A percentile compares a stretch with the other conserved stretches of the same genome.
Evolutionary conservation across 2,329 filamentous ascomycete genomes (phyloP).

Genomic region (Teratosphaeria pseudoeucalypti): DNA sequence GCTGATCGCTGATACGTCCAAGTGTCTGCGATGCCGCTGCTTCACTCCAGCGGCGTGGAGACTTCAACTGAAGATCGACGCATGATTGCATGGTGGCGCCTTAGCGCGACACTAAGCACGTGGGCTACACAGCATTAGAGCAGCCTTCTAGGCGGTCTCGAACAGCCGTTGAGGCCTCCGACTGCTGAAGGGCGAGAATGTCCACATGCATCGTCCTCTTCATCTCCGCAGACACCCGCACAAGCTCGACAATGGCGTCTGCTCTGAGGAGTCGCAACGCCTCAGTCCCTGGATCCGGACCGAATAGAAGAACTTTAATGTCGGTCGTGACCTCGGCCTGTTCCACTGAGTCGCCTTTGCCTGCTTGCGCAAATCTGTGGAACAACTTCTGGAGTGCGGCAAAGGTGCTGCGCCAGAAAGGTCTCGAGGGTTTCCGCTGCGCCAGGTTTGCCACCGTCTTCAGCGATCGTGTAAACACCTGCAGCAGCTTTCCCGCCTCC

Average conservation of each 20-base stretch:
- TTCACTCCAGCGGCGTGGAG: background rate
- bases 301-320: slow-evolving; percentile 17
- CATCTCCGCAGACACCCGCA: slow-evolving; percentile 8
- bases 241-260: slow-evolving; percentile 17
- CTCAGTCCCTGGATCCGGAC: slow-evolving; percentile 17
- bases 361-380: slow-evolving; percentile 2
- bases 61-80: background rate
- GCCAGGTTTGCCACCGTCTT: slow-evolving; percentile 9
- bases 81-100: background rate
- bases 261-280: slow-evolving; percentile 19
- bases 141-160: slow-evolving; percentile 6
- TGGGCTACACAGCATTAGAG: background rate
- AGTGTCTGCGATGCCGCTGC: background rate
- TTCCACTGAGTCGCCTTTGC: slow-evolving; percentile 6
- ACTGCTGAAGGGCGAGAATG: slow-evolving; percentile 9
- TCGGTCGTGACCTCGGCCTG: slow-evolving; percentile 4
- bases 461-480: slow-evolving; percentile 9
- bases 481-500: slow-evolving; percentile 8
- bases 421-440: slow-evolving; percentile 4
- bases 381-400: slow-evolving; percentile 12
- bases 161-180: slow-evolving; percentile 15
- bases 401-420: slow-evolving; percentile 14
- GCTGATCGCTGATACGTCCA: background rate
- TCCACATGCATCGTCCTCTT: slow-evolving; percentile 8
- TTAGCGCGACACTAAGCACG: background rate